phyloP scores from a whole-genome alignment of 768 basidiomycete genomes.

The Xerocomus spinulosus region DNA sequence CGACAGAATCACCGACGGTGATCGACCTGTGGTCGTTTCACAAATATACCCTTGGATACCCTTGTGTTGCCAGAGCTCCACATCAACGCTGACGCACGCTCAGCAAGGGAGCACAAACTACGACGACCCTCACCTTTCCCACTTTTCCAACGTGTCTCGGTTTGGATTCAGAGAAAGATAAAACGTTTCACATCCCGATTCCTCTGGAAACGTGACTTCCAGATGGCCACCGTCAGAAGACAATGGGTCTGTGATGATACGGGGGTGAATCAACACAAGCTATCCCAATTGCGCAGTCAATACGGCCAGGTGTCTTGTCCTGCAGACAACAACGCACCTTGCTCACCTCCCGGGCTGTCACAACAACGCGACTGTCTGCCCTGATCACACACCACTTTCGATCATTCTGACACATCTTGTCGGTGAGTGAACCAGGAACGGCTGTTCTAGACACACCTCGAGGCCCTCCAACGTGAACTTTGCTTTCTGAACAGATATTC shows the following conservation, averaged over 20 bases:
- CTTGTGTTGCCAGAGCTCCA: slow-evolving; percentile 45
- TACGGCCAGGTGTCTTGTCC: not conserved
- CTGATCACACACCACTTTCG: slow-evolving; percentile 69
- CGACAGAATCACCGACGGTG: slow-evolving; percentile 55
- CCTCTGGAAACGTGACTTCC: slow-evolving; percentile 55
- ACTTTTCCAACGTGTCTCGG: slow-evolving; percentile 42
- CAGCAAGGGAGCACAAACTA: not conserved
- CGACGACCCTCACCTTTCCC: slow-evolving; percentile 49
- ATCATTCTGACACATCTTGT: slow-evolving; percentile 49
- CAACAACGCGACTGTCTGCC: slow-evolving; percentile 43
- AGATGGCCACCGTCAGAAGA: slow-evolving; percentile 47
- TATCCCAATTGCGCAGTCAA: slow-evolving; percentile 22
- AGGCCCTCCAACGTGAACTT: slow-evolving; percentile 60
- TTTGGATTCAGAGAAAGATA: slow-evolving; percentile 55
- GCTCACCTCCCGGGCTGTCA: slow-evolving; percentile 64
- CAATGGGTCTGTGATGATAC: slow-evolving; percentile 43
- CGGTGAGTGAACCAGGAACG: not conserved
- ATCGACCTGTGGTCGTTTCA: slow-evolving; percentile 37
- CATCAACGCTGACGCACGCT: slow-evolving; percentile 42
- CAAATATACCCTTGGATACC: slow-evolving; percentile 67
- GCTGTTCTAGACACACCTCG: slow-evolving; percentile 42
- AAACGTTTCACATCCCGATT: slow-evolving; percentile 54
- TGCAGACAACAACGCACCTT: slow-evolving; percentile 38
- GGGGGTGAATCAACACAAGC: slow-evolving; percentile 66
- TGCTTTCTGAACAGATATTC: slow-evolving; percentile 53